A percentile compares a stretch with the other conserved stretches of the same genome.
These are phyloP conservation scores for Arthromyces matolae DNA, from an alignment of 768 basidiomycete genomes.

Conservation along the genomic window DNA sequence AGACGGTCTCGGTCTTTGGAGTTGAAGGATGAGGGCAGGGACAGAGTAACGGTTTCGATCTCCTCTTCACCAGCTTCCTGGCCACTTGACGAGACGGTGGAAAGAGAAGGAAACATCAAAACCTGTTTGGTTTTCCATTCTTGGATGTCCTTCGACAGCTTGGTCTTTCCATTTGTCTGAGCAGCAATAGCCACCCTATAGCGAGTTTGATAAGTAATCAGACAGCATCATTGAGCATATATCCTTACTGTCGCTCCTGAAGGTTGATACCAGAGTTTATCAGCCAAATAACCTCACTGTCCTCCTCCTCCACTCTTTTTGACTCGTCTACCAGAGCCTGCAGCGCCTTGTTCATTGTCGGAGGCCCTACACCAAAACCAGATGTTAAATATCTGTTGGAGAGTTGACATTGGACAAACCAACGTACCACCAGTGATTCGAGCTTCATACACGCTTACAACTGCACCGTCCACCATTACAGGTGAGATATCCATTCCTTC, in stretches of 20 bases:
- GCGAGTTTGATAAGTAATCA: background rate
- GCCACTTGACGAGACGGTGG: background rate
- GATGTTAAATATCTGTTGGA: too few relatives aligned
- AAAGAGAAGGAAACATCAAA: background rate
- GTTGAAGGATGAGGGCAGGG: constrained; percentile 19
- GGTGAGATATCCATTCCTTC: constrained; percentile 4
- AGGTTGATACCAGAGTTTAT: too few relatives aligned
- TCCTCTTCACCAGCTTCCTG: background rate
- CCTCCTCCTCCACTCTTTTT: too few relatives aligned
- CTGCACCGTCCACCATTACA: background rate
- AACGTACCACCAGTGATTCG: background rate
- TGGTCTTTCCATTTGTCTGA: too few relatives aligned
- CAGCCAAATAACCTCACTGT: too few relatives aligned
- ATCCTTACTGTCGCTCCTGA: too few relatives aligned
- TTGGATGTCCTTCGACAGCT: background rate
- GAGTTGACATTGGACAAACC: too few relatives aligned
- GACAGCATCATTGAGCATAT: background rate
- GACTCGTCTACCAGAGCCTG: too few relatives aligned
- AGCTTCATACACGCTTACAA: constrained; percentile 3
- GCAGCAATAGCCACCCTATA: background rate
- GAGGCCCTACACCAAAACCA: too few relatives aligned
- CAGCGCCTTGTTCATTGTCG: too few relatives aligned
- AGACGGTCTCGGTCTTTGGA: background rate
- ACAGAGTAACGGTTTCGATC: background rate
- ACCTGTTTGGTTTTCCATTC: background rate